Evolutionary conservation across 148 eudicot genomes (phyloP).

Genomic region (Nepenthes gracilis): DNA sequence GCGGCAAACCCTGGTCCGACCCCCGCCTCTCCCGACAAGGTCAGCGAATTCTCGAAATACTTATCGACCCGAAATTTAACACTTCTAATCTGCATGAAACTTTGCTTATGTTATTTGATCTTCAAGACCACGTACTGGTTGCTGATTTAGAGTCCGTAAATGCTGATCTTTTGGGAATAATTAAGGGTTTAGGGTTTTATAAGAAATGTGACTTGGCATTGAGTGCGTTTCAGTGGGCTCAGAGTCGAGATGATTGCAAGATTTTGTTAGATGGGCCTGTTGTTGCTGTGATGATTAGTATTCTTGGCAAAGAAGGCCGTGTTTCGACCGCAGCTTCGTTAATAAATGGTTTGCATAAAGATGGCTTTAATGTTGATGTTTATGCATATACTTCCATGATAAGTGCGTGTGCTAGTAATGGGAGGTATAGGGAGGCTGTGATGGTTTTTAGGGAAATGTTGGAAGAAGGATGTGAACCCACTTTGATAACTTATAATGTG

Average conservation of each 20-base stretch:
- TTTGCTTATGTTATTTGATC: conserved; percentile 20
- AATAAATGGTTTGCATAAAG: conserved; percentile 38
- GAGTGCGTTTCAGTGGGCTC: conserved; percentile 59
- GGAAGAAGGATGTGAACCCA: conserved; percentile 78
- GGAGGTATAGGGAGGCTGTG: conserved; percentile 76
- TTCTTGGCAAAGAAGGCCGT: conserved; percentile 66
- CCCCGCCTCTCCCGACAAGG: conserved; percentile 48
- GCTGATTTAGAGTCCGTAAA: conserved; percentile 13
- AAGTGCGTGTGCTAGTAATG: conserved; percentile 56
- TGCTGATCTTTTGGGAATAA: conserved; percentile 53
- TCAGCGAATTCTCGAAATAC: conserved; percentile 38
- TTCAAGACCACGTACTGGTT: conserved; percentile 5
- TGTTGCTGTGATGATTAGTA: conserved; percentile 55
- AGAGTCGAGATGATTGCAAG: conserved; percentile 18
- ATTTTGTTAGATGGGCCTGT: conserved; percentile 41
- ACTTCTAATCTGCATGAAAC: conserved; percentile 19
- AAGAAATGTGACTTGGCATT: conserved; percentile 55
- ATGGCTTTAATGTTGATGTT: conserved; percentile 67
- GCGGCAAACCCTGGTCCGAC: conserved; percentile 72
- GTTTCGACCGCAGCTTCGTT: conserved; percentile 49
- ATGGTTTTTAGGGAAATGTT: conserved; percentile 61
- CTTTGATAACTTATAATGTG: conserved; percentile 68
- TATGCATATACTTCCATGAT: conserved; percentile 74
- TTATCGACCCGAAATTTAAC: conserved; percentile 35
- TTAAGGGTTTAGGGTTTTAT: conserved; percentile 65